Evolutionary conservation across 345 rosid species (phyloP), one percentile per base, ranked within the genome.

Genomic region (Anacardium occidentale): DNA sequence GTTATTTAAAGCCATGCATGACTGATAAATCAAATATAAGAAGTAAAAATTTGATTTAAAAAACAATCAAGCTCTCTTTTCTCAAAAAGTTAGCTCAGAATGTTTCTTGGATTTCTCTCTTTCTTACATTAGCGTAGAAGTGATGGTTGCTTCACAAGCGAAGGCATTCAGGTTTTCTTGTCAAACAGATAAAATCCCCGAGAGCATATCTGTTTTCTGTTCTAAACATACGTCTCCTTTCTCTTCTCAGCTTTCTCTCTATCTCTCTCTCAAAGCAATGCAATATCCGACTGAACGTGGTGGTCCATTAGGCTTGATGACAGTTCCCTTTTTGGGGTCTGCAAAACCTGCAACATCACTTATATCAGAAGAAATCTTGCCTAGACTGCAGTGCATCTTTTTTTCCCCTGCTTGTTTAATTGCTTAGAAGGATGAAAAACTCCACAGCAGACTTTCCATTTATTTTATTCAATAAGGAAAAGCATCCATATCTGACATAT

Each of bases 381-480:
- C 76, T 81, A 69, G 82, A 68, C 78, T 79, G 82, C 75, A 73
- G 82, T 45, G 77, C 76, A 77, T 34, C 66, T 80, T 73, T 13
- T 14, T 71, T 60, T 26, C 29, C 47, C 64, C 51, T 54, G 72
- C 50, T n/a, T 42, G 61, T 60, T 68, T 61, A 54, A 57, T 74
- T 71, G 77, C 76, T 25, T 44, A 64, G 62, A 72, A 52, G 76
- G 66, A 68, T 75, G 70, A 18, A 54, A 70, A 65, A 40, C 73
- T 74, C 70, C 62, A 59, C 7, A 13, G 76, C 82, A 75, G 83
- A 26, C 57, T 34, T 18, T 42, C 62, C 72, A 68, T 74, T 67
- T 64, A 71, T 66, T 67, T 40, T 48, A 34, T 37, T 37, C 42
- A n/a, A 10, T 51, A 26, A 51, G 10, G 21, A 62, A 63, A 73